A percentile compares a stretch with the other conserved stretches of the same genome.
phyloP scores from a whole-genome alignment of 768 basidiomycete genomes.

The Russula sp. region DNA sequence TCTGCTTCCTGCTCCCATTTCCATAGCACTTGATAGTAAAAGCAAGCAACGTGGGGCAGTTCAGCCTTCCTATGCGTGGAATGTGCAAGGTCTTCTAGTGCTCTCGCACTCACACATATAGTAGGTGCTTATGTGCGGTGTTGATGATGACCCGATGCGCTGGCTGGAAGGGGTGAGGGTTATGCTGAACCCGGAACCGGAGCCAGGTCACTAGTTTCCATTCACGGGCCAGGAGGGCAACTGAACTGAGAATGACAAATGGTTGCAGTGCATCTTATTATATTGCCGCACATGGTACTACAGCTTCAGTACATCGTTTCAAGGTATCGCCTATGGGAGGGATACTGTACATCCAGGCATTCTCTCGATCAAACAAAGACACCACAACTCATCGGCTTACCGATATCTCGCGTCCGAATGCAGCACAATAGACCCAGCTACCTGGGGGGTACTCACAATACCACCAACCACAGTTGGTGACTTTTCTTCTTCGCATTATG shows the following conservation, averaged over 20 bases:
- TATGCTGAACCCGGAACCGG: slow-evolving; percentile 41
- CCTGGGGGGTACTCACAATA: slow-evolving; percentile 46
- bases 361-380: slow-evolving; percentile 47
- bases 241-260: slow-evolving; percentile 56
- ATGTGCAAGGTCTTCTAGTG: slow-evolving; percentile 50
- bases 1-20: slow-evolving; percentile 38
- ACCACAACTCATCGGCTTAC: slow-evolving; percentile 54
- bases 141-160: slow-evolving; percentile 53
- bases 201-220: slow-evolving; percentile 25
- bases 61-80: slow-evolving; percentile 69
- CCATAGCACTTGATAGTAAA: slow-evolving; percentile 38
- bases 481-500: slow-evolving; percentile 42
- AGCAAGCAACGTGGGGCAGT: slow-evolving; percentile 65
- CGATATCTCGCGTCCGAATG: slow-evolving; percentile 74
- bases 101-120: slow-evolving; percentile 52
- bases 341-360: not conserved
- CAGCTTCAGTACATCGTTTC: slow-evolving; percentile 60
- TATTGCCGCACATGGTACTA: slow-evolving; percentile 78
- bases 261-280: slow-evolving; percentile 74
- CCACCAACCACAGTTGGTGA: slow-evolving; percentile 68
- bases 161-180: slow-evolving; percentile 60
- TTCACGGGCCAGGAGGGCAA: slow-evolving; percentile 49
- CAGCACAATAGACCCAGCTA: slow-evolving; percentile 46
- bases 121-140: slow-evolving; percentile 58
- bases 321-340: not conserved